Base-by-base conservation (phyloP, 768 basidiomycete genomes). In the Serendipita sp. region DNA sequence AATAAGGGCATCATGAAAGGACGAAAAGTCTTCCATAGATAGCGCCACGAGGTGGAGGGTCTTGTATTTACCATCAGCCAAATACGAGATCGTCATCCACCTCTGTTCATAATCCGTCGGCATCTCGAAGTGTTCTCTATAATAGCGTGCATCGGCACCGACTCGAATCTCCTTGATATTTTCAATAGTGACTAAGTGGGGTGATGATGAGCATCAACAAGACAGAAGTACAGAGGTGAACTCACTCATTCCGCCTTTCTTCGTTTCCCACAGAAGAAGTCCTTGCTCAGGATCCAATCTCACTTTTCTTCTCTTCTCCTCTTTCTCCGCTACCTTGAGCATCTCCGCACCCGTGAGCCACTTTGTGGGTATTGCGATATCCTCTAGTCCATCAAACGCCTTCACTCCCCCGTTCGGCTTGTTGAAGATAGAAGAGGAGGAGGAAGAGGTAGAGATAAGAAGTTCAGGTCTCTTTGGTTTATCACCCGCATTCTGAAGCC, bases 11-110 rank as follows among this genome's bases (percentile, higher is more conserved):
- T 33, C 30, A 58, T 58, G 28, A 33, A 58, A 58, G 17, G 53
- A 58, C n/a, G 74, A 72, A 68, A 82, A 81, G 68, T 85, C 79
- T 58, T 84, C 79, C 30, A 73, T 72, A 0, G 83, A 82, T 2
- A 83, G 78, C 2, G 92, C 86, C 61, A 94, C 79, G 65, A 94
- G 78, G 69, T 96, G 91, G 26, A 93, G 78, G 0, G 87, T 87
- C 75, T 94, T 94, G 77, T 89, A 90, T 24, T 76, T 77, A 13
- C 83, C 86, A 45, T 84, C 82, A 56, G 85, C 75, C 64, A 87
- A 82, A 68, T 94, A 92, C 65, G 92, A 82, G 70, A 89, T 82
- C 0, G 91, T 89, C 66, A 95, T 79, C 89, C 90, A 95, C 20
- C 84, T 78, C 42, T 80, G 75, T 67, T 88, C 84, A 63, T 79